A percentile compares a stretch with the other conserved stretches of the same genome.
Evolutionary conservation across 768 basidiomycete genomes (phyloP).

Genomic region (Lentinula boryana): DNA sequence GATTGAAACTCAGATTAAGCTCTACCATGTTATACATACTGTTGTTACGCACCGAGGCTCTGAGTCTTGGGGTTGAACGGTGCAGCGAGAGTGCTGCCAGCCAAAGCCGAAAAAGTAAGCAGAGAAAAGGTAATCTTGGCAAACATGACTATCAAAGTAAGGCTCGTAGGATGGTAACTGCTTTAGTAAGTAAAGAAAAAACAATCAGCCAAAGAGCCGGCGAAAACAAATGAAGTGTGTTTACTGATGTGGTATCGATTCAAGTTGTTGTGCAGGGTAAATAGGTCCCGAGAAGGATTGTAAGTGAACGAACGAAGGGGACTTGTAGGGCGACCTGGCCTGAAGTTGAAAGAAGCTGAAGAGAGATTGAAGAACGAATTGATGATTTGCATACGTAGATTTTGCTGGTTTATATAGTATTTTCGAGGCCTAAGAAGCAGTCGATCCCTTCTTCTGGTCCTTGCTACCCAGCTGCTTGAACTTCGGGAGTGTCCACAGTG

Average conservation of each 20-base stretch:
- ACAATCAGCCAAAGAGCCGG: not conserved
- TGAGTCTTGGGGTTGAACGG: slow-evolving; percentile 17
- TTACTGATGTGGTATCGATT: too few relatives aligned
- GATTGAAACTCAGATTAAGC: not conserved
- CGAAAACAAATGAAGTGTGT: not conserved
- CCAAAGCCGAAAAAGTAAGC: slow-evolving; percentile 25
- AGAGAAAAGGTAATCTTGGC: slow-evolving; percentile 27
- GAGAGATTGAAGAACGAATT: not conserved
- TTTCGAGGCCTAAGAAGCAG: not conserved
- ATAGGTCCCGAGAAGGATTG: not conserved
- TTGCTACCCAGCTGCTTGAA: not conserved
- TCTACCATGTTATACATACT: not conserved
- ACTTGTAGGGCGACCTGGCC: not conserved
- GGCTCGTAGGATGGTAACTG: not conserved
- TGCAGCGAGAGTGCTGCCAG: slow-evolving; percentile 22
- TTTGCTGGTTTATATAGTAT: not conserved
- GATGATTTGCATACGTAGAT: not conserved
- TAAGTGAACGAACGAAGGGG: not conserved
- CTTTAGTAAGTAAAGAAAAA: not conserved
- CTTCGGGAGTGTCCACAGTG: not conserved
- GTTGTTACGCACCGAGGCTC: slow-evolving; percentile 19
- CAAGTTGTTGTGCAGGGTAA: not conserved
- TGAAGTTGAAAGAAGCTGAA: not conserved
- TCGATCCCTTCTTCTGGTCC: not conserved
- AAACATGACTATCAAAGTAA: slow-evolving; percentile 25